Evolutionary conservation across 768 basidiomycete species (phyloP), one percentile per base, ranked within the genome.

Genomic region (Lactarius pseudohatsudake): DNA sequence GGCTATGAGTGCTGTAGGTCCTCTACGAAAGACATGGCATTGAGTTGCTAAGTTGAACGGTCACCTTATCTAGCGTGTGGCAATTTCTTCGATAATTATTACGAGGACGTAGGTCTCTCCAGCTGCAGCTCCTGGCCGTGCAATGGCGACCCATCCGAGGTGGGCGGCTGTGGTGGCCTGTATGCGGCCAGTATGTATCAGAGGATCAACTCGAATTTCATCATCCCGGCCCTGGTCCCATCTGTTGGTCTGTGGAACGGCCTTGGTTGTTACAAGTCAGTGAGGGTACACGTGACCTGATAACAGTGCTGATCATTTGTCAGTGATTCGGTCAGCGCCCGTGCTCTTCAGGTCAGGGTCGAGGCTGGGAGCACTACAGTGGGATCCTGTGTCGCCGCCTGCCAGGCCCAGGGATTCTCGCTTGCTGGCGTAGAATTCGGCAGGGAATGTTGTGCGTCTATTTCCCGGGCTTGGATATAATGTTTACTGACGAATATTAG

Each of bases 191-290:
- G 85, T 70, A 74, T 90, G 4, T 90, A 85, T 76, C 85, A 81
- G 81, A 87, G 81, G 67, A 75, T 41, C 59, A 78, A 20, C 84
- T 87, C 34, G 83, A 89, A 15, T 84, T 0, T 74, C 22, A 68
- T 40, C 38, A 40, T 40, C 38, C 88, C 89, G 0, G 67, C 77
- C 18, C 84, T 83, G 16, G 80, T 83, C 1, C 76, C 81, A 7
- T 81, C 74, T 53, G 82, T 88, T 30, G 89, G 87, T 3, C 77
- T 81, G 45, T 91, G 89, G 89, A 73, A 78, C 7, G 86, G 84
- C 0, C 81, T 90, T 43, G 90, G 90, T 20, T 91, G 90, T 74
- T 90, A 84, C 77, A 87, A 79, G 89, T 88, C 70, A 68, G 81
- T 72, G 41, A 18, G 15, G 2, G 32, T 16, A 22, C n/a, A 8